Conservation (phyloP, 108 stramenopile species). For the Chaetoceros muelleri region DNA sequence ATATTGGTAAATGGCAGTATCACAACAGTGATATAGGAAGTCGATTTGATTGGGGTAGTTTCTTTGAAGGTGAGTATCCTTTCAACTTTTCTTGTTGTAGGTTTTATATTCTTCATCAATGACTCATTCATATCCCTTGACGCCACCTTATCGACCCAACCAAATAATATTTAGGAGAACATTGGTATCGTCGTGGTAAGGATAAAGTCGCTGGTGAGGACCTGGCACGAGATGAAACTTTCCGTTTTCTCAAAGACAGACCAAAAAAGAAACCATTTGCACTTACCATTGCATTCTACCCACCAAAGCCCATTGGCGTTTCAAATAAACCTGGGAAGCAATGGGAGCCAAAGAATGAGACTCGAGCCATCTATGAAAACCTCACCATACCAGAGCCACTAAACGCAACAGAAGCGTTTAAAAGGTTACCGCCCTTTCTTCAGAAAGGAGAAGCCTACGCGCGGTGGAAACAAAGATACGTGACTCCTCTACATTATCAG, state of each 20-base stretch:
- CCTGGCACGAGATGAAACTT: slow-evolving; percentile 45
- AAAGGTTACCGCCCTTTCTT: slow-evolving; percentile 24
- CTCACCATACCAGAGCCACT: not conserved
- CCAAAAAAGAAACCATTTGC: slow-evolving; percentile 52
- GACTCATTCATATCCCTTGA: too few relatives aligned
- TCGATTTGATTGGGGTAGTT: not conserved
- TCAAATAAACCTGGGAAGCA: slow-evolving; percentile 3
- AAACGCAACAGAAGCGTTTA: slow-evolving; percentile 17
- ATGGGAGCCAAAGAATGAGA: slow-evolving; percentile 2
- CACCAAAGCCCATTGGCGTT: slow-evolving; percentile 44
- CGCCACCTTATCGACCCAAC: slow-evolving; percentile 1
- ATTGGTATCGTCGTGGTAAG: slow-evolving; percentile 15
- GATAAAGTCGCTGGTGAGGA: slow-evolving; percentile 38
- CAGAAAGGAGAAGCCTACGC: not conserved
- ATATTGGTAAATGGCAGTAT: slow-evolving; percentile 64
- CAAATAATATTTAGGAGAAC: slow-evolving; percentile 29
- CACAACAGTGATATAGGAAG: not conserved
- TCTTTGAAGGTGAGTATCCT: not conserved
- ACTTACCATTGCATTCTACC: slow-evolving; percentile 71
- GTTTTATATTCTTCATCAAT: too few relatives aligned
- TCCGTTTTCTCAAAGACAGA: slow-evolving; percentile 42
- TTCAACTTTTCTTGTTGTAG: not conserved
- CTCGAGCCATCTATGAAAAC: not conserved
- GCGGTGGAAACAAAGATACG: slow-evolving; percentile 52
- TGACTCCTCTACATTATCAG: slow-evolving; percentile 45